Base-by-base conservation (phyloP, 768 basidiomycete genomes). In the Suillus subaureus region DNA sequence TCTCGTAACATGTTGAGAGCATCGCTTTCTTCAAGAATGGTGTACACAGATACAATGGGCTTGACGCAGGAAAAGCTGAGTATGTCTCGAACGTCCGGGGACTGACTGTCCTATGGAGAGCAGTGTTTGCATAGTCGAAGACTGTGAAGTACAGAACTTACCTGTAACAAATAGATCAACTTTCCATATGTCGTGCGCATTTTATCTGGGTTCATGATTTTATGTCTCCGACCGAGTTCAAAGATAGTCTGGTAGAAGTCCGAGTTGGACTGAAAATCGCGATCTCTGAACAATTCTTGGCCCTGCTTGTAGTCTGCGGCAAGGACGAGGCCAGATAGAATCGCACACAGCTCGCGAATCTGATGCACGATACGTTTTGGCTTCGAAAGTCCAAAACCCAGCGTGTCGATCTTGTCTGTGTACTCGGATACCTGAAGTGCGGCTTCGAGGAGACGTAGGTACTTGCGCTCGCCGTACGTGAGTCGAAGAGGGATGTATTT, bases 171-270 rank as follows among this genome's bases (percentile, higher is more conserved):
- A 75, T 94, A 94, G 40, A 94, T 88, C 66, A 94, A 79, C 72
- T 94, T 94, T 12, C 93, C 93, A 67, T 95, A 95, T 9, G 91
- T 94, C 35, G 90, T 88, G 31, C 93, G 85, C 93, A 94, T 94
- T 70, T 94, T 94, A 73, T 94, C 93, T 0, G 93, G 93, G 70
- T 94, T 95, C 91, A 92, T 93, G 72, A 95, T 94, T 75, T 94
- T 94, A 73, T 94, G 91, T 65, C 93, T 83, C 60, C 92, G 81
- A 23, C 93, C 92, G 28, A 94, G 83, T 77, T 94, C 93, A 68
- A 94, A 94, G 31, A 94, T 83, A 16, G 82, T 77, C 66, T 93
- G 91, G 71, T 90, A 95, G 72, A 94, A 95, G 9, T 89, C 87
- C 21, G 86, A 87, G 70, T 95, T 95, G 16, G 86, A 82, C 66